These are phyloP conservation scores for Termitomyces sp. DNA, from an alignment of 768 basidiomycete species.

Conservation along the genomic window DNA sequence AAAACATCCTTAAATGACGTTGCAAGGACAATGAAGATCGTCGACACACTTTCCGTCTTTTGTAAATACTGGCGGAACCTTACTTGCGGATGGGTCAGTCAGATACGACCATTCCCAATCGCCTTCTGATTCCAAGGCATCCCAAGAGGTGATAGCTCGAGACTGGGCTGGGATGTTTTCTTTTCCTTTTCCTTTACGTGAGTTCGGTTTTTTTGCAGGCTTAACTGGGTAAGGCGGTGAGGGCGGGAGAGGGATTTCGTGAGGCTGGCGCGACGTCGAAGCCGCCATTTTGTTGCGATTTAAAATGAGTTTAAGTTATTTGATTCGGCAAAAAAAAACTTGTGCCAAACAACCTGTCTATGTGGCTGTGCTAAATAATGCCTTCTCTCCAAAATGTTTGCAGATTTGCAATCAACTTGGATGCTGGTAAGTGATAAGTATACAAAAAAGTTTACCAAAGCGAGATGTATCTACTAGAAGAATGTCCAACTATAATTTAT, in stretches of 20 bases:
- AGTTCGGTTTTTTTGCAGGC: constrained; percentile 16
- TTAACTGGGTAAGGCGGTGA: constrained; percentile 20
- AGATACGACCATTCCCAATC: constrained; percentile 69
- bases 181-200: constrained; percentile 49
- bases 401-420: neutral
- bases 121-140: constrained; percentile 22
- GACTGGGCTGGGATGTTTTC: constrained; percentile 23
- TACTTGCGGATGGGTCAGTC: constrained; percentile 61
- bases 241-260: constrained; percentile 27
- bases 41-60: constrained; percentile 73
- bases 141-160: constrained; percentile 17
- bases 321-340: constrained; percentile 23
- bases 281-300: constrained; percentile 31
- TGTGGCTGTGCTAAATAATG: constrained; percentile 6
- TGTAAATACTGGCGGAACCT: constrained; percentile 74
- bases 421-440: neutral
- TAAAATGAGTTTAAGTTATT: constrained; percentile 2
- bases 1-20: constrained; percentile 1
- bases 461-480: neutral
- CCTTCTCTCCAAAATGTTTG: neutral
- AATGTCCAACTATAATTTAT: constrained; percentile 32
- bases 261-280: constrained; percentile 35
- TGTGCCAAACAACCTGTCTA: constrained; percentile 25
- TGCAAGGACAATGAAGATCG: neutral
- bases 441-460: neutral